Base-by-base conservation (phyloP, 345 rosid species). In the Brassica carinata region DNA sequence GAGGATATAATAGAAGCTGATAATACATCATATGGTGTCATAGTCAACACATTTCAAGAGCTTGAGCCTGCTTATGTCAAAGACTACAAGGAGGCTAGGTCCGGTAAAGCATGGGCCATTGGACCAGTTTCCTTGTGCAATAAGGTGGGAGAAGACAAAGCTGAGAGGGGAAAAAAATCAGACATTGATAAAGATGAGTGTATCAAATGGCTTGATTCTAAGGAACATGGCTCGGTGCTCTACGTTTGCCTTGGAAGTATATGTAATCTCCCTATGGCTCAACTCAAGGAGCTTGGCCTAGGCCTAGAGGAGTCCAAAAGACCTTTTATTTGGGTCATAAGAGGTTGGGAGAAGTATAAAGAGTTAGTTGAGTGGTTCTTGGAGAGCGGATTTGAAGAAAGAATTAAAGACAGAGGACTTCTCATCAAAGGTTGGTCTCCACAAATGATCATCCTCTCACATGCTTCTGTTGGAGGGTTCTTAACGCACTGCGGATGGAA, bases 91-190 rank as follows among this genome's bases (percentile, higher is more conserved):
- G 26, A 9, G 64, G 31, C 64, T 9, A 59, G 64, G 64, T 23
- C 64, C 1, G 64, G 64, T 59, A 59, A 59, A 59, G 64, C 2
- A 23, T 59, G 64, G 64, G 29, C 64, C 31, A 59, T 59, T 59
- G 64, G 64, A 59, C 64, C 64, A 10, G 64, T 59, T 59, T 59
- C 64, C 64, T 59, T 59, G 64, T 59, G 64, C 64, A 59, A 59
- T 8, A 59, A 59, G 64, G 64, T 59, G 31, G 64, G 64, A 59
- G 64, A 19, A 59, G 64, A 59, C 31, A 59, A 59, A 23, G 64
- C 31, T 23, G 64, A 59, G 64, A 59, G 64, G 31, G 64, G 64
- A 10, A 59, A 59, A n/a, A 59, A 59, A 59, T 10, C 64, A 59
- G 64, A 59, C 64, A 59, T 59, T 23, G 31, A 59, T 23, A 23